phyloP scores from a whole-genome alignment of 2,329 filamentous ascomycete genomes.

The Fusarium heterosporum region DNA sequence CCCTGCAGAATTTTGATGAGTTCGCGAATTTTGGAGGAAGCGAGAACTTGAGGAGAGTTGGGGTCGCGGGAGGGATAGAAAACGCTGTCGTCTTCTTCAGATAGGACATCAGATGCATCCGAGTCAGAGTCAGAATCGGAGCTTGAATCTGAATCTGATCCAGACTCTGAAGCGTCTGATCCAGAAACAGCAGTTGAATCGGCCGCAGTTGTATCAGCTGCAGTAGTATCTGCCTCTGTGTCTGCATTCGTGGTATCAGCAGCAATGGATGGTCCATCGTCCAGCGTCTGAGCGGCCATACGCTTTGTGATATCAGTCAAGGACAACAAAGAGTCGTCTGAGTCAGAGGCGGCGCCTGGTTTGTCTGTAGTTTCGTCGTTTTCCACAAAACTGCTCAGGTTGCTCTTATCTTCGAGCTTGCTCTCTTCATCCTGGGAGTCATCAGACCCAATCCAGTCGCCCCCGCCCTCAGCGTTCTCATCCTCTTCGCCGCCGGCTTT shows the following conservation, averaged over 20 bases:
- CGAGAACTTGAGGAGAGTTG: constrained; percentile 60
- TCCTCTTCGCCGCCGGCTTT: constrained; percentile 88
- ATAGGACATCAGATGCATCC: constrained; percentile 33
- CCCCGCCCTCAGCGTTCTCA: constrained; percentile 87
- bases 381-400: constrained; percentile 67
- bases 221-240: constrained; percentile 28
- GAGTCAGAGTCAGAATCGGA: constrained; percentile 47
- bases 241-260: constrained; percentile 31
- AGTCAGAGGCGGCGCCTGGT: constrained; percentile 44
- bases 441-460: constrained; percentile 79
- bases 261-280: constrained; percentile 41
- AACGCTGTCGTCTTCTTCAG: constrained; percentile 55
- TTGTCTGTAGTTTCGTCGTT: constrained; percentile 60
- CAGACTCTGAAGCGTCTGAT: constrained; percentile 21
- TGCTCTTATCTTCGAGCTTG: constrained; percentile 65
- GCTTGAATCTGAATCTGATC: constrained; percentile 21
- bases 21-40: constrained; percentile 92
- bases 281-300: constrained; percentile 53
- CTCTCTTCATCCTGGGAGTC: constrained; percentile 71
- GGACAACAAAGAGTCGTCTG: constrained; percentile 52
- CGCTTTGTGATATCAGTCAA: constrained; percentile 53
- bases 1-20: constrained; percentile 82
- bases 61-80: constrained; percentile 44
- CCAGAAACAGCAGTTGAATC: constrained; percentile 20
- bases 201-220: constrained; percentile 18